These are phyloP conservation scores for Paecilomyces fulvus DNA, from an alignment of 2,329 filamentous ascomycete species.

Conservation along the genomic window DNA sequence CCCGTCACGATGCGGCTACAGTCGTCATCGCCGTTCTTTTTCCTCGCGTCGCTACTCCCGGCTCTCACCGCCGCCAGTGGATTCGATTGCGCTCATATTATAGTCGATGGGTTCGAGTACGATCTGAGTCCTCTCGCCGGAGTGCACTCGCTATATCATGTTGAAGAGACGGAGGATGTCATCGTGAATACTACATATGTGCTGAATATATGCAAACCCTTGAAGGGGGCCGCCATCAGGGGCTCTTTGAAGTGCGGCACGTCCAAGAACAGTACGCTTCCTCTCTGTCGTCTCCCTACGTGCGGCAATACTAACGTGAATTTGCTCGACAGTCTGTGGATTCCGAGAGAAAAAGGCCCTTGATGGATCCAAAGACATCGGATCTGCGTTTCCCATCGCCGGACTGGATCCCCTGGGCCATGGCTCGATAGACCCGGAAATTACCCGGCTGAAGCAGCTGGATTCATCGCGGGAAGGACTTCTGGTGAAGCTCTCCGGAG, in stretches of 20 bases:
- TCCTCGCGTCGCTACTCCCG: slow-evolving; percentile 20
- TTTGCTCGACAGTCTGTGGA: slow-evolving; percentile 56
- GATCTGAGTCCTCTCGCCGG: slow-evolving; percentile 31
- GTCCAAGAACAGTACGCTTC: slow-evolving; percentile 25
- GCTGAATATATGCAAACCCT: slow-evolving; percentile 26
- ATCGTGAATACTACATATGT: slow-evolving; percentile 30
- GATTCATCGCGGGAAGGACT: slow-evolving; percentile 66
- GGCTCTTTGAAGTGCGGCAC: slow-evolving; percentile 21
- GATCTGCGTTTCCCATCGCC: slow-evolving; percentile 62
- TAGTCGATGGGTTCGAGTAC: slow-evolving; percentile 28
- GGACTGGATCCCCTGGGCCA: slow-evolving; percentile 55
- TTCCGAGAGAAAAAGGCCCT: slow-evolving; percentile 51
- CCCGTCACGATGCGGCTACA: slow-evolving; percentile 25
- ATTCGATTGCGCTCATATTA: slow-evolving; percentile 32
- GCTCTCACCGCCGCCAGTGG: slow-evolving; percentile 20
- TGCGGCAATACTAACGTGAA: not conserved
- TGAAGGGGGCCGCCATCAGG: slow-evolving; percentile 19
- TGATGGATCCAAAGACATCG: slow-evolving; percentile 42
- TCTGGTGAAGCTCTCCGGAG: slow-evolving; percentile 57
- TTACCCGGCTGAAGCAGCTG: slow-evolving; percentile 56
- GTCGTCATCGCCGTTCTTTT: slow-evolving; percentile 13
- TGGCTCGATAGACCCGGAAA: slow-evolving; percentile 48
- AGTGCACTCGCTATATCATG: slow-evolving; percentile 27
- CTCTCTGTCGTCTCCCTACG: not conserved
- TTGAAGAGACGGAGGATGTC: slow-evolving; percentile 17